These are phyloP conservation scores for Yamadazyma endophytica DNA, from an alignment of 805 yeast genomes.

Conservation along the genomic window DNA sequence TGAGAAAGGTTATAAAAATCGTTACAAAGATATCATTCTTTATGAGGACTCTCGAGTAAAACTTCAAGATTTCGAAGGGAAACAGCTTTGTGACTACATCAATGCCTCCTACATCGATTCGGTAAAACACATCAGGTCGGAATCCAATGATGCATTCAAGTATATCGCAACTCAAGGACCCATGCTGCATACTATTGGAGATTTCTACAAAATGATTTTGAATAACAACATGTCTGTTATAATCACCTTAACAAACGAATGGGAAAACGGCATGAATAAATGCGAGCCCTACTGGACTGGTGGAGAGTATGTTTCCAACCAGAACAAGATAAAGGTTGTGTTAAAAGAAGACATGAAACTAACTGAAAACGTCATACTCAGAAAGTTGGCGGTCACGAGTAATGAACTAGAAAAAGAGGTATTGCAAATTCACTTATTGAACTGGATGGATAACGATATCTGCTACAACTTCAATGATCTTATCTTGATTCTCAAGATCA, in stretches of 20 bases:
- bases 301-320: constrained; percentile 43
- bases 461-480: constrained; percentile 54
- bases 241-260: constrained; percentile 69
- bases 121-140: constrained; percentile 6
- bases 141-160: constrained; percentile 11
- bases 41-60: constrained; percentile 82
- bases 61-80: constrained; percentile 21
- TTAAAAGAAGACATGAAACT: constrained; percentile 14
- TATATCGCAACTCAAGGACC: constrained; percentile 92
- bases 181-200: constrained; percentile 62
- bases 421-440: constrained; percentile 68
- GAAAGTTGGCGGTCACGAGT: constrained; percentile 28
- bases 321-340: constrained; percentile 19
- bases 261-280: constrained; percentile 74
- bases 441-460: constrained; percentile 84
- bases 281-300: constrained; percentile 76
- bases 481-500: constrained; percentile 39
- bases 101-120: constrained; percentile 72
- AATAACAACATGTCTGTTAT: constrained; percentile 63
- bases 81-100: constrained; percentile 53
- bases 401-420: constrained; percentile 28
- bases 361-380: constrained; percentile 19
- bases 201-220: constrained; percentile 78
- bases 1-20: constrained; percentile 74
- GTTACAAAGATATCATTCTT: constrained; percentile 87